phyloP scores from a whole-genome alignment of 331 rosid species.

The Telfairia occidentalis region DNA sequence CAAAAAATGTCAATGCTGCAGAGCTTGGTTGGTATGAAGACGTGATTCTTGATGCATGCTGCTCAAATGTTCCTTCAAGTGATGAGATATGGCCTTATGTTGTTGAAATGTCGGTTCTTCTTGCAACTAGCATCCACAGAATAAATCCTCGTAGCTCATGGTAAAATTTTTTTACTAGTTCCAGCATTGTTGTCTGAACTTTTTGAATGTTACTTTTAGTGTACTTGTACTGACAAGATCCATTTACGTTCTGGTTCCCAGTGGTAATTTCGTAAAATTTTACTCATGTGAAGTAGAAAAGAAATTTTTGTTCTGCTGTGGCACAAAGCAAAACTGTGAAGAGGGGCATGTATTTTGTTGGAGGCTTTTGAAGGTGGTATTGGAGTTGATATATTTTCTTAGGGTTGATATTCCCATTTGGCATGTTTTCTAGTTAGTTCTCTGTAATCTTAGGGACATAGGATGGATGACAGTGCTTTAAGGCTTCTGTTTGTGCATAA shows the following conservation, averaged over 20 bases:
- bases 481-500: background rate
- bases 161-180: conserved; percentile 27
- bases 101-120: conserved; percentile 63
- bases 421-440: background rate
- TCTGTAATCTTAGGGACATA: background rate
- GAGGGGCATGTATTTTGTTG: background rate
- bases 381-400: background rate
- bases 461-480: background rate
- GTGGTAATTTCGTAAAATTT: background rate
- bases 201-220: background rate
- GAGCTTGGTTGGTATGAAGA: conserved; percentile 59
- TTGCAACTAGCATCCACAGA: conserved; percentile 48
- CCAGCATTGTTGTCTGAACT: background rate
- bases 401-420: background rate
- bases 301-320: background rate
- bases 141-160: conserved; percentile 84
- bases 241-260: background rate
- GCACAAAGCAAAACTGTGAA: background rate
- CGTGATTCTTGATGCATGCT: conserved; percentile 92
- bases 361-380: background rate
- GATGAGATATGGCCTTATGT: conserved; percentile 79
- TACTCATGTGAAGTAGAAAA: background rate
- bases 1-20: conserved; percentile 46
- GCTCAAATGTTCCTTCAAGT: conserved; percentile 71
- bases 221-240: background rate